Percentiles rank a stretch among this genome's conserved stretches.
Conservation (phyloP, 352 stramenopile species). For the Phytophthora palmivora region DNA sequence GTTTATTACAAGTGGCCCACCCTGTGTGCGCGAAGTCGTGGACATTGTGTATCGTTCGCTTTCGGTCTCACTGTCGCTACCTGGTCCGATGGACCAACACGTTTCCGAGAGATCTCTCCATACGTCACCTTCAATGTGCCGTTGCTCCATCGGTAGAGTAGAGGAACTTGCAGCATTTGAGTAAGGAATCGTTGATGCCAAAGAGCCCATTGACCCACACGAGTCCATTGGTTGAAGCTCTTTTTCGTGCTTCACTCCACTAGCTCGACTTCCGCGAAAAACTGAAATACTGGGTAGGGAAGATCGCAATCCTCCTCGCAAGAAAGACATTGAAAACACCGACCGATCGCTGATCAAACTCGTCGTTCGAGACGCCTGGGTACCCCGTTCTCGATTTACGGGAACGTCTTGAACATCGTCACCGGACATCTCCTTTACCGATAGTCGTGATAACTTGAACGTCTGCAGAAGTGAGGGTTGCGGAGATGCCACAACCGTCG, state of each 20-base stretch:
- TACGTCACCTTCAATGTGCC: constrained; percentile 5
- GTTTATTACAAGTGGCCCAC: constrained; percentile 1
- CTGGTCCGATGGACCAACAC: constrained; percentile 44
- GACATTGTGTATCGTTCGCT: constrained; percentile 15
- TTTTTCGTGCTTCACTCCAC: background rate
- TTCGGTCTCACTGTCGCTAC: constrained; percentile 39
- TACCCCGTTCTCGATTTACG: background rate
- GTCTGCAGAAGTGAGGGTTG: constrained; percentile 22
- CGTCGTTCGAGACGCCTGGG: constrained; percentile 12
- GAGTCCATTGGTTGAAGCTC: constrained; percentile 11
- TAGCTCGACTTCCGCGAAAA: constrained; percentile 15
- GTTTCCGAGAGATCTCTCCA: constrained; percentile 41
- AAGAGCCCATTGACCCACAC: constrained; percentile 6
- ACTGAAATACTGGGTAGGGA: constrained; percentile 22
- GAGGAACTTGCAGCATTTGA: background rate
- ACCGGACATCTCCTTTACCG: background rate
- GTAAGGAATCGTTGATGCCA: background rate
- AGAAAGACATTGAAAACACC: constrained; percentile 27
- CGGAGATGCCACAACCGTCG: constrained; percentile 23
- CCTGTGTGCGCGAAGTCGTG: background rate
- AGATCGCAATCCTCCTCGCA: constrained; percentile 12
- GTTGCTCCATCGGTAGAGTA: background rate
- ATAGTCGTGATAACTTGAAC: constrained; percentile 25
- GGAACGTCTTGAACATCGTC: constrained; percentile 19
- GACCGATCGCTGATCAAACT: constrained; percentile 26